phyloP scores from a whole-genome alignment of 768 basidiomycete genomes.

The Pisolithus albus region DNA sequence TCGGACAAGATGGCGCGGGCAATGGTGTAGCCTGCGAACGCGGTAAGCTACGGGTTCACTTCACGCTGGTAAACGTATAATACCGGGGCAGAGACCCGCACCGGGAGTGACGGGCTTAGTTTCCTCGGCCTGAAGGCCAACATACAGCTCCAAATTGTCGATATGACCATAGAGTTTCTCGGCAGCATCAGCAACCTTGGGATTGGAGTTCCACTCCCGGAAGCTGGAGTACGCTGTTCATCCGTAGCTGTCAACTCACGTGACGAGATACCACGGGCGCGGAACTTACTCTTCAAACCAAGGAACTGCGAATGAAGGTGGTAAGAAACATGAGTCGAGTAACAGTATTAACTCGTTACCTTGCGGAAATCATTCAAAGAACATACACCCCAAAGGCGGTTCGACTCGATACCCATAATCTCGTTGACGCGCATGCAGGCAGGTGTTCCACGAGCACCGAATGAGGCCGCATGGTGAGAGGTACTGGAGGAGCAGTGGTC shows the following conservation, averaged over 20 bases:
- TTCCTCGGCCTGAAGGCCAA: constrained; percentile 74
- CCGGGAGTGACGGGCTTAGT: constrained; percentile 68
- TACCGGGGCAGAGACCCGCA: constrained; percentile 80
- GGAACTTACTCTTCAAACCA: constrained; percentile 59
- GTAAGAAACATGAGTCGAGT: background rate
- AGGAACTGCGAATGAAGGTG: constrained; percentile 42
- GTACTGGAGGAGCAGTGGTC: constrained; percentile 37
- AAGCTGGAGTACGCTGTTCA: constrained; percentile 57
- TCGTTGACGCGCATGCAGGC: constrained; percentile 70
- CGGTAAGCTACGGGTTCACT: background rate
- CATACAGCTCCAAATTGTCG: constrained; percentile 73
- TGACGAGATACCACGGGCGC: background rate
- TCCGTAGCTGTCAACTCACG: background rate
- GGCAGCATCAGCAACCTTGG: constrained; percentile 60
- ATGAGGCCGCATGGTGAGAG: constrained; percentile 62
- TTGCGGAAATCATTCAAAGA: constrained; percentile 79
- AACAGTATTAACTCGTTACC: constrained; percentile 24
- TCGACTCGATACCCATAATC: constrained; percentile 78
- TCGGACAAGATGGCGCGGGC: constrained; percentile 82
- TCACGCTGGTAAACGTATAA: background rate
- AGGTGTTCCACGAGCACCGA: constrained; percentile 74
- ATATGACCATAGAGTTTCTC: constrained; percentile 75
- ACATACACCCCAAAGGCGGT: constrained; percentile 74
- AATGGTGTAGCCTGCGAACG: constrained; percentile 62
- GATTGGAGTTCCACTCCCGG: constrained; percentile 75